Conservation (phyloP, 2,329 filamentous ascomycete genomes). For the Exophiala sideris region DNA sequence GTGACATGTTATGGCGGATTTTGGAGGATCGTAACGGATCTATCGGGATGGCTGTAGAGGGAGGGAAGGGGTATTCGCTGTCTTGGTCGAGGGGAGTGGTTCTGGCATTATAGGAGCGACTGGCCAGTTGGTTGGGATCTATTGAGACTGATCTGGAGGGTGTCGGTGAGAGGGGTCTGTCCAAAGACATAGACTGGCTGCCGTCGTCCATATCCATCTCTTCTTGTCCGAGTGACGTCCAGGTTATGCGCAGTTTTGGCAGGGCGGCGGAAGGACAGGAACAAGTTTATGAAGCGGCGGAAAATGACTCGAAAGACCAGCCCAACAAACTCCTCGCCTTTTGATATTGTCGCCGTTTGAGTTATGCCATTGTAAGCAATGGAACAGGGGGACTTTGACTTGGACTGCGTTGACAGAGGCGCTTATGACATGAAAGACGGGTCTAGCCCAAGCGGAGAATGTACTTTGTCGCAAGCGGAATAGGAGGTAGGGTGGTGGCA, state of each 20-base stretch:
- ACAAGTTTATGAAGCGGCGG: not conserved
- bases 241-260: not conserved
- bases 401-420: not conserved
- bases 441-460: slow-evolving; percentile 1
- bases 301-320: not conserved
- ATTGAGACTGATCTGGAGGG: slow-evolving; percentile 23
- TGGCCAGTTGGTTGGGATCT: slow-evolving; percentile 23
- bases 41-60: slow-evolving; percentile 31
- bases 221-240: slow-evolving; percentile 1
- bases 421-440: slow-evolving; percentile 1
- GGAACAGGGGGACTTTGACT: not conserved
- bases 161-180: slow-evolving; percentile 27
- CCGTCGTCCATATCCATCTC: slow-evolving; percentile 22
- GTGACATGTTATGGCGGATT: slow-evolving; percentile 32
- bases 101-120: slow-evolving; percentile 15
- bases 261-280: not conserved
- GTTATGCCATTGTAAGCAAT: not conserved
- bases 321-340: not conserved
- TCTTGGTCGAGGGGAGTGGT: slow-evolving; percentile 32
- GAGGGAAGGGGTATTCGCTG: slow-evolving; percentile 33
- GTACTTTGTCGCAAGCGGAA: not conserved
- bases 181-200: slow-evolving; percentile 11
- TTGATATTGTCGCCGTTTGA: not conserved
- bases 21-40: slow-evolving; percentile 32
- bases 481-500: not conserved